Evolutionary conservation across 305 asterid species (phyloP).

Genomic region (Fraxinus greggii): DNA sequence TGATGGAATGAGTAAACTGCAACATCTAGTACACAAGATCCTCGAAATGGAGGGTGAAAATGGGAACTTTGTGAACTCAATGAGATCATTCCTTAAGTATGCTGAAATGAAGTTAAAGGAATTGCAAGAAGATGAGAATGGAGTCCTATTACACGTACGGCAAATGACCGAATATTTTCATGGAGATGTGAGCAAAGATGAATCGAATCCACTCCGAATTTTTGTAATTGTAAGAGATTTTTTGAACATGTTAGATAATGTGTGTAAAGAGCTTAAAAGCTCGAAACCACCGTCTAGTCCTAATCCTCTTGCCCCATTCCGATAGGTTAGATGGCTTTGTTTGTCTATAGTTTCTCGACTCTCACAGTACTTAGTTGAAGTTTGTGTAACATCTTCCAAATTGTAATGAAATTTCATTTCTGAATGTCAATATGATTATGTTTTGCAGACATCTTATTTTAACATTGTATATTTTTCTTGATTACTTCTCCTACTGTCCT

Average conservation of each 20-base stretch:
- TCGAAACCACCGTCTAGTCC: constrained; percentile 45
- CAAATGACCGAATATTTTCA: constrained; percentile 89
- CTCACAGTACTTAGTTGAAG: neutral
- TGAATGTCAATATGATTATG: neutral
- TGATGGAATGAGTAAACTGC: constrained; percentile 45
- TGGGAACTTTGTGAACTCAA: constrained; percentile 54
- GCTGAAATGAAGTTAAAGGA: constrained; percentile 65
- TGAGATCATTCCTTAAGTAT: constrained; percentile 52
- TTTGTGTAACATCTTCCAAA: constrained; percentile 18
- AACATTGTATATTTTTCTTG: neutral
- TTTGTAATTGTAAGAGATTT: constrained; percentile 92
- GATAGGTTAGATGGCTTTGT: constrained; percentile 31
- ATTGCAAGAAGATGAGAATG: constrained; percentile 65
- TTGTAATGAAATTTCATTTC: neutral
- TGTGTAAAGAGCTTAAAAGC: constrained; percentile 84
- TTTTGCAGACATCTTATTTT: neutral
- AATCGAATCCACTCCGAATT: constrained; percentile 66
- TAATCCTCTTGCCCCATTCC: constrained; percentile 67
- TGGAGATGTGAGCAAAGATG: constrained; percentile 85
- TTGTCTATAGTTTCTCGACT: constrained; percentile 32
- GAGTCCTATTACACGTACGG: constrained; percentile 59
- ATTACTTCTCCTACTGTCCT: neutral
- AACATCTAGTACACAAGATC: constrained; percentile 39
- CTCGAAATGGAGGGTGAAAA: constrained; percentile 43
- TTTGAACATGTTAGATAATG: constrained; percentile 73